phyloP scores from a whole-genome alignment of 352 stramenopile species.

The Phytophthora nicotianae region DNA sequence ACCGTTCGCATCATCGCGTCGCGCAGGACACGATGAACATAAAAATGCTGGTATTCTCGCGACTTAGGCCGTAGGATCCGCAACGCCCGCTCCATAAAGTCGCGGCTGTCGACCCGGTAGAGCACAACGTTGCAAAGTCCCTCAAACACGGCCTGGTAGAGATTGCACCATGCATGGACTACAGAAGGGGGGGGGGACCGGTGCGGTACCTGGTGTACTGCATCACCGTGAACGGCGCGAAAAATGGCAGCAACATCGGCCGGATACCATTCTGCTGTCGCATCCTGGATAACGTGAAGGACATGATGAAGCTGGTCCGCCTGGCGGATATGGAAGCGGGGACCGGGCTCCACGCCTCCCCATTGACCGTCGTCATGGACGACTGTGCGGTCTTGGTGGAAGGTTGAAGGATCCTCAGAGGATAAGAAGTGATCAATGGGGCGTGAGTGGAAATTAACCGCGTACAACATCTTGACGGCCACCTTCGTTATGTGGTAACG shows the following conservation, averaged over 20 bases:
- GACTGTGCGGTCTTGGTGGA: no score
- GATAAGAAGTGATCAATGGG: no score
- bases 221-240: not conserved
- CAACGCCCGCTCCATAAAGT: not conserved
- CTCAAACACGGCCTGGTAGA: not conserved
- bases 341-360: no score
- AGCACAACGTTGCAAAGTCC: not conserved
- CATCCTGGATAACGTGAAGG: not conserved
- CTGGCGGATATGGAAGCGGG: not conserved
- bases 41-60: not conserved
- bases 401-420: no score
- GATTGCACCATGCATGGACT: not conserved
- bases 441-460: no score
- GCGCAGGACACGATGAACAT: not conserved
- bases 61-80: slow-evolving; percentile 3
- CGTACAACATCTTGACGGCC: no score
- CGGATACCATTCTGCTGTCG: not conserved
- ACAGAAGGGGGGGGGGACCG: not conserved
- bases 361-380: no score
- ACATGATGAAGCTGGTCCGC: not conserved
- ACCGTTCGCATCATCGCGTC: not conserved
- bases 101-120: not conserved
- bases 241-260: not conserved
- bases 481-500: no score
- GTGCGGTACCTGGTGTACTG: not conserved